phyloP scores from a whole-genome alignment of 768 basidiomycete genomes.

The Hericium rajendrae region DNA sequence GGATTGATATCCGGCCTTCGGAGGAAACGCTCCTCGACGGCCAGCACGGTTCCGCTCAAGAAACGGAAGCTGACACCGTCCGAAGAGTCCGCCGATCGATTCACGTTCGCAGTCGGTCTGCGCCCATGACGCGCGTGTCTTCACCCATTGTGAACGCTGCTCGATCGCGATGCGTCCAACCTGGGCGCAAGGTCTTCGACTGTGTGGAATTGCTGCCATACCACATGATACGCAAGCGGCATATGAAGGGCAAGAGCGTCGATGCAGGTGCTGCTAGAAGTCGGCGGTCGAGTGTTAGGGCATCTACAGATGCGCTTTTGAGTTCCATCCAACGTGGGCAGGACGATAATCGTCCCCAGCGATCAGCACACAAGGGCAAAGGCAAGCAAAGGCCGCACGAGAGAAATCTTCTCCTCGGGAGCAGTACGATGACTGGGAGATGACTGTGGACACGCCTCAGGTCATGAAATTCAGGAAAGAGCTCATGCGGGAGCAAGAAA shows the following conservation, averaged over 20 bases:
- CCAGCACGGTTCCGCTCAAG: not conserved
- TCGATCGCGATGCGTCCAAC: not conserved
- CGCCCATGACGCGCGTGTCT: not conserved
- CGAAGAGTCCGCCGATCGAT: not conserved
- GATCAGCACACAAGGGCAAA: not conserved
- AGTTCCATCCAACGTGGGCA: no score
- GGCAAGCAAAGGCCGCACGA: not conserved
- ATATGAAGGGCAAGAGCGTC: not conserved
- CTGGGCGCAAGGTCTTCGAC: not conserved
- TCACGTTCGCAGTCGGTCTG: not conserved
- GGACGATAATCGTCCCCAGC: no score
- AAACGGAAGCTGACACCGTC: not conserved
- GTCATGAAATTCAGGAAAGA: not conserved
- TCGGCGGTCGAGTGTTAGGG: no score
- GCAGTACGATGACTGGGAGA: not conserved
- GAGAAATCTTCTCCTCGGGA: not conserved
- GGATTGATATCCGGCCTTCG: no score
- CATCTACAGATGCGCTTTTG: no score
- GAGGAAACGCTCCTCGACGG: not conserved
- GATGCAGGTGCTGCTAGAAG: not conserved
- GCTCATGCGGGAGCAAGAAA: not conserved
- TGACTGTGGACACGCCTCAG: not conserved
- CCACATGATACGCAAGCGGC: not conserved
- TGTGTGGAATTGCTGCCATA: not conserved
- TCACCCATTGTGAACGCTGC: not conserved